These are phyloP conservation scores for Fonsecaea erecta DNA, from an alignment of 2,329 filamentous ascomycete genomes.

Conservation along the genomic window DNA sequence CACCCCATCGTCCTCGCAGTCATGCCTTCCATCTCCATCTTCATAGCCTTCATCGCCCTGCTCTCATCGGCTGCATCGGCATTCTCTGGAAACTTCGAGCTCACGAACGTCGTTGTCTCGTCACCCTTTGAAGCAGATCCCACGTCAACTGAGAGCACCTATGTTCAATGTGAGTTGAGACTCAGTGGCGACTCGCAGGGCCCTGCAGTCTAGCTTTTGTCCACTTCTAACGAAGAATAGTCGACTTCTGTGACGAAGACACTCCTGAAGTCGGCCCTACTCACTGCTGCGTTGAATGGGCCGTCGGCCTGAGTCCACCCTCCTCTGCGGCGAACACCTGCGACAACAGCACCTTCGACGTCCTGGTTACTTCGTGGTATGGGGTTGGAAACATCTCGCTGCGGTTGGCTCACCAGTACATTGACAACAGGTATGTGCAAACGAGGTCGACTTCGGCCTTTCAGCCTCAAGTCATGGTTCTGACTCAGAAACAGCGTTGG, in stretches of 20 bases:
- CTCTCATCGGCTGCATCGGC: constrained; percentile 19
- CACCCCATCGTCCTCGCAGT: constrained; percentile 2
- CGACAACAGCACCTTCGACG: constrained; percentile 30
- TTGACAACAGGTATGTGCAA: constrained; percentile 30
- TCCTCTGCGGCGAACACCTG: constrained; percentile 21
- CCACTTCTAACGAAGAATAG: constrained; percentile 19
- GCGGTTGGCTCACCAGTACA: constrained; percentile 31
- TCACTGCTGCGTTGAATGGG: constrained; percentile 35
- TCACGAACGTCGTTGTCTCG: constrained; percentile 30
- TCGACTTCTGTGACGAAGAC: constrained; percentile 35
- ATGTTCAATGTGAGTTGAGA: constrained; percentile 28
- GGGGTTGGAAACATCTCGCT: constrained; percentile 32
- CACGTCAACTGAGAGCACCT: constrained; percentile 28
- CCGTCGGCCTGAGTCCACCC: constrained; percentile 28
- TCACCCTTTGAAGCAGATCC: constrained; percentile 34
- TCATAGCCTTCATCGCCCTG: constrained; percentile 12
- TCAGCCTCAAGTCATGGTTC: not conserved
- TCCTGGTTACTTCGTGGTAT: constrained; percentile 29
- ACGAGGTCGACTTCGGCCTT: not conserved
- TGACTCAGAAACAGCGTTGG: constrained; percentile 22
- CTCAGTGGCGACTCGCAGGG: not conserved
- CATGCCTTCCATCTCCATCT: constrained; percentile 13
- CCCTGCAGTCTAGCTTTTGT: not conserved
- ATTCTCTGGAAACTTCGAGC: constrained; percentile 34
- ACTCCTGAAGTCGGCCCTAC: constrained; percentile 29